Percentiles rank a stretch among this genome's conserved stretches.
phyloP scores from a whole-genome alignment of 805 yeast species.

The Pachysolen tannophilus region DNA sequence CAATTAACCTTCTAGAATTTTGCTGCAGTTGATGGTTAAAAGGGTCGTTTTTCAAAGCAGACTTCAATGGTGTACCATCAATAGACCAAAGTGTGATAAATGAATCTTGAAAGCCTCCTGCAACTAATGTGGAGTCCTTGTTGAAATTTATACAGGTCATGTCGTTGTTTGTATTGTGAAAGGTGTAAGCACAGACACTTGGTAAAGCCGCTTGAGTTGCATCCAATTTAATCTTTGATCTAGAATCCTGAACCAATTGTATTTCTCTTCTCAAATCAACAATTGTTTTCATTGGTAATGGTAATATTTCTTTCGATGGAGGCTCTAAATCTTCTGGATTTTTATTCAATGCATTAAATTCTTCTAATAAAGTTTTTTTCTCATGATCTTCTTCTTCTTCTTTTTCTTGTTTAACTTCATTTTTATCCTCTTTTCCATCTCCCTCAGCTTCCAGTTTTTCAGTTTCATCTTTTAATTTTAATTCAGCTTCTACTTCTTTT shows the following conservation, averaged over 20 bases:
- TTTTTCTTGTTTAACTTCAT: constrained; percentile 11
- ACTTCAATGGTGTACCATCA: constrained; percentile 78
- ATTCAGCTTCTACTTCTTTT: constrained; percentile 77
- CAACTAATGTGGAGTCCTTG: constrained; percentile 77
- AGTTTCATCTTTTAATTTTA: constrained; percentile 67
- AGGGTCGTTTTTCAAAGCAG: constrained; percentile 48
- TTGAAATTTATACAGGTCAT: constrained; percentile 84
- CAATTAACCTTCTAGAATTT: constrained; percentile 52
- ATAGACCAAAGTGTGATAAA: constrained; percentile 88
- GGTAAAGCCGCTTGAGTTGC: constrained; percentile 77
- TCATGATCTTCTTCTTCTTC: constrained; percentile 19
- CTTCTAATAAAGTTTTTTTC: constrained; percentile 48
- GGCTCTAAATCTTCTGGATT: constrained; percentile 50
- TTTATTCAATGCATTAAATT: constrained; percentile 51
- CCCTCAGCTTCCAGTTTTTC: constrained; percentile 11
- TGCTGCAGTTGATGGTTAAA: constrained; percentile 27
- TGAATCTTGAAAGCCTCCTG: constrained; percentile 93
- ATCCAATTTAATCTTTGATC: constrained; percentile 64
- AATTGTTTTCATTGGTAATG: constrained; percentile 79
- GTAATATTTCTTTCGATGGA: constrained; percentile 69
- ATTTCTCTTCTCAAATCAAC: constrained; percentile 76
- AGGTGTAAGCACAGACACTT: constrained; percentile 95
- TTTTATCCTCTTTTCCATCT: constrained; percentile 21
- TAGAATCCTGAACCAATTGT: constrained; percentile 70
- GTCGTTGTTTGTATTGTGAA: constrained; percentile 89